These are phyloP conservation scores for Barnettozyma californica DNA, from an alignment of 805 yeast genomes.

Conservation along the genomic window DNA sequence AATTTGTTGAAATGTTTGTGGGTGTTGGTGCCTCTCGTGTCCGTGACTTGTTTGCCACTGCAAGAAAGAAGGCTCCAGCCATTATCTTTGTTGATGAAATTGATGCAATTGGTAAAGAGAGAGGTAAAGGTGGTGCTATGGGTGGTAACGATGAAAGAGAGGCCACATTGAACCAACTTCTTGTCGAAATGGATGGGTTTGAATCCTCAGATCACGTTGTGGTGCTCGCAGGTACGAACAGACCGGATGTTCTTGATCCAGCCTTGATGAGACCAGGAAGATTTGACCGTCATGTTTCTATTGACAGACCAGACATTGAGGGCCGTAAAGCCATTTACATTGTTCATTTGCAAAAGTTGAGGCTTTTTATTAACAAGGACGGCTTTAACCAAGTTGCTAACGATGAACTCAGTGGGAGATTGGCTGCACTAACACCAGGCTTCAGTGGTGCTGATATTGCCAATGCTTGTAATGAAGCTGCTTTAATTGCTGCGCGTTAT, in stretches of 20 bases:
- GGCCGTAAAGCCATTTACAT: conserved; percentile 84
- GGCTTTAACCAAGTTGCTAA: conserved; percentile 37
- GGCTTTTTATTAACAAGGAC: conserved; percentile 37
- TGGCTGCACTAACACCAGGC: conserved; percentile 96
- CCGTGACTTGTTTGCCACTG: conserved; percentile 85
- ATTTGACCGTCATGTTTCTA: conserved; percentile 82
- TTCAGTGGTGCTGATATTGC: conserved; percentile 99
- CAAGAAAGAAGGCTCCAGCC: conserved; percentile 85
- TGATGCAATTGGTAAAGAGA: conserved; percentile 90
- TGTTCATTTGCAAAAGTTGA: conserved; percentile 68
- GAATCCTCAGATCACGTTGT: conserved; percentile 85
- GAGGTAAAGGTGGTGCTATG: conserved; percentile 65
- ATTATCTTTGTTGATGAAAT: conserved; percentile 91
- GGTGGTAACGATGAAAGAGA: conserved; percentile 93
- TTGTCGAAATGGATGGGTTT: conserved; percentile 96
- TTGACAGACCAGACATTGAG: conserved; percentile 83
- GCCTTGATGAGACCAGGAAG: conserved; percentile 93
- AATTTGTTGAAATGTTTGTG: conserved; percentile 94
- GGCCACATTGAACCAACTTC: conserved; percentile 82
- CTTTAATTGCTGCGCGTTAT: conserved; percentile 89
- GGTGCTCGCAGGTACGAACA: conserved; percentile 90
- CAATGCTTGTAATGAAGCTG: conserved; percentile 95
- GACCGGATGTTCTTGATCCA: conserved; percentile 85
- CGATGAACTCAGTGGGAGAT: conserved; percentile 68
- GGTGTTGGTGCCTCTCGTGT: conserved; percentile 97